Evolutionary conservation across 2,329 filamentous ascomycete genomes (phyloP), one percentile per base, ranked within the genome.

Genomic region (Trichoderma aggressivum): DNA sequence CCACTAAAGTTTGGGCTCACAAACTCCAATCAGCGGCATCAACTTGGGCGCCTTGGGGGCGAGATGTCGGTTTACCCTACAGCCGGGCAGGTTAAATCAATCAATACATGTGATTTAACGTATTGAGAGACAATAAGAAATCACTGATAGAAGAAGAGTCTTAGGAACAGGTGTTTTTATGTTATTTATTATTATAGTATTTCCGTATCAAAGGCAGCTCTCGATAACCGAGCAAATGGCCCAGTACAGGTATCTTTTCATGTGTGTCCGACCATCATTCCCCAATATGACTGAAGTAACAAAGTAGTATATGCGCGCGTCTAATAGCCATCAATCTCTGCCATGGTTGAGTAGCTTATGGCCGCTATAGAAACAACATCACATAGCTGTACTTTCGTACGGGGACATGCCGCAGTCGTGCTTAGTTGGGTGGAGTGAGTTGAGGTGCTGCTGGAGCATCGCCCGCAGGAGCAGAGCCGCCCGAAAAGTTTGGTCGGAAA

Each of bases 401-500:
- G 43, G 21, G 43, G n/a, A 21, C 5, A 18, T 8, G n/a, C 36
- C 8, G 47, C 3, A 24, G n/a, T 50, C 10, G 7, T 11, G 4
- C 12, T 28, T 60, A 68, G 28, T 47, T 47, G 64, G 64, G 36
- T 3, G 30, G 63, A 28, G 21, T 56, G n/a, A 68, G 56, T 24
- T 64, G 36, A 16, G 63, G 53, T 10, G n/a, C 55, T 5, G 47
- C 43, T 6, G 67, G 67, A 12, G 67, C 67, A 18, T 70, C 24
- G 43, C 58, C 30, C 11, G 28, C 43, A 3, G 59, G 43, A 7
- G 47, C 24, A 56, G 67, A 70, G 55, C 56, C 53, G 43, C 59
- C 61, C 0, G 67, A 65, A 32, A 60, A 50, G 24, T 14, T 53
- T 30, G 59, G 58, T 32, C 59, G 71, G 70, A 74, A 75, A 1